Evolutionary conservation across 148 eudicot species (phyloP).

Genomic region (Spergularia marina): DNA sequence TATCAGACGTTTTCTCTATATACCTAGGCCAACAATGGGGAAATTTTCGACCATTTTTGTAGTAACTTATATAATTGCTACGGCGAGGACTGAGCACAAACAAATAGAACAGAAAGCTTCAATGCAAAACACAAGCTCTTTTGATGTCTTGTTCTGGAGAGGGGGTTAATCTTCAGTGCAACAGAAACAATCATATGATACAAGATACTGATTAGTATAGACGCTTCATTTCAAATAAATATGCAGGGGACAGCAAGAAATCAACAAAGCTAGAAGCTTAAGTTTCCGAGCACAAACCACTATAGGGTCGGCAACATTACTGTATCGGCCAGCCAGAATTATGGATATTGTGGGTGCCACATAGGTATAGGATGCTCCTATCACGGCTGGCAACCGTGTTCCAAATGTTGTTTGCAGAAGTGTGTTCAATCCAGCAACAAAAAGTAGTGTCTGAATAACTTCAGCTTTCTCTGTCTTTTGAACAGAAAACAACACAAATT

Average conservation of each 20-base stretch:
- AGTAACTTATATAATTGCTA: background rate
- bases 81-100: background rate
- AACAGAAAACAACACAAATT: conserved; percentile 4
- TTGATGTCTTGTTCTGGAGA: background rate
- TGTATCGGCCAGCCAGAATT: conserved; percentile 86
- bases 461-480: conserved; percentile 87
- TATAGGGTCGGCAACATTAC: conserved; percentile 51
- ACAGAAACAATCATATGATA: background rate
- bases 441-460: conserved; percentile 89
- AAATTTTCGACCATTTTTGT: background rate
- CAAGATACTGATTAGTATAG: background rate
- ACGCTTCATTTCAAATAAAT: too few species aligned
- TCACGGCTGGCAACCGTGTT: conserved; percentile 89
- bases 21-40: background rate
- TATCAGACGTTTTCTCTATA: background rate
- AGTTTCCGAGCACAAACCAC: conserved; percentile 41
- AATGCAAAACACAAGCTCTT: background rate
- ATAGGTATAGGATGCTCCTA: conserved; percentile 90
- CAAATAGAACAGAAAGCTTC: background rate
- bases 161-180: background rate
- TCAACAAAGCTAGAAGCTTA: background rate
- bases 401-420: conserved; percentile 80
- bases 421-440: conserved; percentile 96
- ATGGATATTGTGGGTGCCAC: conserved; percentile 94
- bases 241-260: background rate